A percentile compares a stretch with the other conserved stretches of the same genome.
Conservation (phyloP, 331 rosid species). For the Telfairia occidentalis region DNA sequence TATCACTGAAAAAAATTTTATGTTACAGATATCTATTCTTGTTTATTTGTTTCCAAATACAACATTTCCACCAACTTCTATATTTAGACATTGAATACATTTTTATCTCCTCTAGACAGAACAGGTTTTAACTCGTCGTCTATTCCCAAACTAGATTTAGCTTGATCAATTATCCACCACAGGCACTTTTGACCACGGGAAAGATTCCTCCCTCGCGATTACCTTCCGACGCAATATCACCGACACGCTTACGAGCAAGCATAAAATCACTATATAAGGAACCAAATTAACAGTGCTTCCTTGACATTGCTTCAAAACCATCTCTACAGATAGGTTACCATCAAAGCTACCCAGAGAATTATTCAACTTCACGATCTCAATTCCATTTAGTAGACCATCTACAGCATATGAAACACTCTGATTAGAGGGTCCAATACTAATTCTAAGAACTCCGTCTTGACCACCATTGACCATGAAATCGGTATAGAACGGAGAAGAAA, state of each 20-base stretch:
- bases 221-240: conserved; percentile 43
- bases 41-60: background rate
- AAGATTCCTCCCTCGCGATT: conserved; percentile 24
- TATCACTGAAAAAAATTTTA: background rate
- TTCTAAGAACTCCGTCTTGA: conserved; percentile 25
- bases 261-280: conserved; percentile 44
- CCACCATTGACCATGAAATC: conserved; percentile 65
- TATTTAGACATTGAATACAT: background rate
- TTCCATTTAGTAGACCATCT: conserved; percentile 63
- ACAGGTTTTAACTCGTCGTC: conserved; percentile 1
- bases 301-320: conserved; percentile 33
- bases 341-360: conserved; percentile 57
- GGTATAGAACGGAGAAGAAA: conserved; percentile 60
- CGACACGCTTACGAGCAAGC: conserved; percentile 42
- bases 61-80: background rate
- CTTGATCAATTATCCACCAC: conserved; percentile 27
- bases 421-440: conserved; percentile 55
- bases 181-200: conserved; percentile 62
- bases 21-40: background rate
- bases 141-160: conserved; percentile 19
- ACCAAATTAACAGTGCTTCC: conserved; percentile 32
- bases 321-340: conserved; percentile 47
- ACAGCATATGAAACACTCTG: conserved; percentile 35
- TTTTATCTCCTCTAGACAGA: background rate
- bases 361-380: conserved; percentile 79